Evolutionary conservation across 257 asterid species (phyloP).

Genomic region (Ilex aquifolium): DNA sequence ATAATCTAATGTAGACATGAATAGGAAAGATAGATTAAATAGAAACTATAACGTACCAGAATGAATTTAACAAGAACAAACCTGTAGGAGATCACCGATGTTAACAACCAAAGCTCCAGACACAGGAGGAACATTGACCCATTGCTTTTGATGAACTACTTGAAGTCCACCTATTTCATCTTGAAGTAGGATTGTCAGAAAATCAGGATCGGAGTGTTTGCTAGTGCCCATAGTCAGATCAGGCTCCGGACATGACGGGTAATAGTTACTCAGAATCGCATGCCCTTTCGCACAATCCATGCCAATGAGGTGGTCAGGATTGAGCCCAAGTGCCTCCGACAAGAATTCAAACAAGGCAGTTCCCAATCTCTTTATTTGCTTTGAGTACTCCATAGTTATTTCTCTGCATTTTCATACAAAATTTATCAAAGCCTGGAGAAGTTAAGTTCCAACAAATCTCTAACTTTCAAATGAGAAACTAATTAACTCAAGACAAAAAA

Average conservation of each 20-base stretch:
- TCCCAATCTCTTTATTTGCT: slow-evolving; percentile 16
- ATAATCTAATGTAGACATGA: no score
- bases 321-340: slow-evolving; percentile 35
- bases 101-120: slow-evolving; percentile 27
- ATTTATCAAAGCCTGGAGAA: background rate
- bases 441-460: slow-evolving; percentile 14
- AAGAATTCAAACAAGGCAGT: slow-evolving; percentile 20
- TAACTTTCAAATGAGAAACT: background rate
- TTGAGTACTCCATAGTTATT: slow-evolving; percentile 13
- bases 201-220: slow-evolving; percentile 35
- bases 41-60: no score
- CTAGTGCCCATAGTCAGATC: slow-evolving; percentile 25
- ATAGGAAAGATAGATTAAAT: no score
- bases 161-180: slow-evolving; percentile 27
- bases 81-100: slow-evolving; percentile 42
- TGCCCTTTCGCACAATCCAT: slow-evolving; percentile 33
- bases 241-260: slow-evolving; percentile 36
- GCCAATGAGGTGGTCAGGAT: slow-evolving; percentile 16
- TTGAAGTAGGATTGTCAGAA: slow-evolving; percentile 34
- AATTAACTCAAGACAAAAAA: background rate
- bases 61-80: background rate
- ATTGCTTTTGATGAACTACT: slow-evolving; percentile 21
- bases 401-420: slow-evolving; percentile 5
- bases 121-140: slow-evolving; percentile 30
- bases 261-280: slow-evolving; percentile 29